Percentiles rank a stretch among this genome's conserved stretches.
Conservation (phyloP, 257 asterid genomes). For the Osmanthus fragrans region DNA sequence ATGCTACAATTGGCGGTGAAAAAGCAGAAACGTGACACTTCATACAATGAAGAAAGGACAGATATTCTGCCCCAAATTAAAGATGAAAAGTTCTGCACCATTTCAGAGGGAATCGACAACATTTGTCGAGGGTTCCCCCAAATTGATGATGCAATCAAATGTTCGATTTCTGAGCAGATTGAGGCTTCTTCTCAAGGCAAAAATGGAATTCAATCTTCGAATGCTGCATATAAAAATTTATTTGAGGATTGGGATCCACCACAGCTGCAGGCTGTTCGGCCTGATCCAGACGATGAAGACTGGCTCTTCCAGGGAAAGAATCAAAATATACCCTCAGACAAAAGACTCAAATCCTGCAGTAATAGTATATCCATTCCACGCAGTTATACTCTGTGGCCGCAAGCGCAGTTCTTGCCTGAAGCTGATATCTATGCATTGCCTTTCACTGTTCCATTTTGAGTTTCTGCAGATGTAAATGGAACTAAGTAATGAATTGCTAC, state of each 20-base stretch:
- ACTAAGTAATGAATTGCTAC: background rate
- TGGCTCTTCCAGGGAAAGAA: conserved; percentile 51
- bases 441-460: conserved; percentile 60
- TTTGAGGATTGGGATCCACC: conserved; percentile 52
- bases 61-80: conserved; percentile 19
- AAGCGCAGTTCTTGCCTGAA: conserved; percentile 47
- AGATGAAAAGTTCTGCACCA: conserved; percentile 14
- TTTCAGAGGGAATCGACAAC: background rate
- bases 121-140: background rate
- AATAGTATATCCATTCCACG: conserved; percentile 28
- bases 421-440: conserved; percentile 59
- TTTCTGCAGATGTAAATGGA: background rate
- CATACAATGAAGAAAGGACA: conserved; percentile 28
- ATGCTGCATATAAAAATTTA: conserved; percentile 26
- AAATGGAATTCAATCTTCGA: background rate
- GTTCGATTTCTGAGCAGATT: conserved; percentile 18
- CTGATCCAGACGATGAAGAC: conserved; percentile 35
- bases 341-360: conserved; percentile 3
- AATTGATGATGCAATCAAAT: conserved; percentile 14
- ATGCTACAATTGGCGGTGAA: conserved; percentile 49
- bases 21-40: conserved; percentile 24
- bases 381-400: conserved; percentile 37
- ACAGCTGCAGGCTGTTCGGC: background rate
- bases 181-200: conserved; percentile 22
- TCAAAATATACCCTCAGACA: conserved; percentile 15